Base-by-base conservation (phyloP, 2,329 filamentous ascomycete genomes). In the Lecanicillium sp. region DNA sequence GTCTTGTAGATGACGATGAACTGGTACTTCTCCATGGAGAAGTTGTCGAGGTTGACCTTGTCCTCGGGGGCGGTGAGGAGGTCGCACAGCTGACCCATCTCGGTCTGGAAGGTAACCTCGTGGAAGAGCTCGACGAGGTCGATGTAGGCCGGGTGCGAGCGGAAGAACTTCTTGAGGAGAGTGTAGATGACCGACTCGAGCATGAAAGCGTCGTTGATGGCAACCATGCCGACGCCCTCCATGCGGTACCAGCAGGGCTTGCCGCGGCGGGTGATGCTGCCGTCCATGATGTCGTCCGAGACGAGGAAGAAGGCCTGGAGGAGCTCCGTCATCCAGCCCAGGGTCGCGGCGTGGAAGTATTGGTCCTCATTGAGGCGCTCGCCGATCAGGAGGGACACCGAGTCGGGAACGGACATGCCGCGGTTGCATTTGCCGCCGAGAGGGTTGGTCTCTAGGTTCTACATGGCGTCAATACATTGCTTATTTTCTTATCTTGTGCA, bases 1-100 rank as follows among this genome's bases (percentile, higher is more conserved):
- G 93, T 98, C 83, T 98, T 98, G 83, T 95, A 97, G 71, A 95
- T 87, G 72, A 98, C 93, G 63, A 98, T 98, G 78, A 97, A 98
- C 60, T 77, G 83, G 77, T 95, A 95, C 78, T 95, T 98, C 53
- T 90, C 79, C 69, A 96, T 77, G 67, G 83, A 90, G 78, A 98
- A 98, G 75, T 95, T 95, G 77, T 87, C 77, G 55, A 98, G 83
- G 71, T 97, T 83, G 62, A 97, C 87, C 53, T 84, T 76, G 67
- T 96, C 90, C 72, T 98, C 93, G 35, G 93, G 93, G 30, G 93
- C 93, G 39, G 93, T 98, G 65, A 97, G 81, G 55, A 98, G 77
- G 67, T 98, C 93, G 68, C 90, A 94, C 48, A 90, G 76, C 77
- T 98, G 93, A 56, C 93, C 93, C 51, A 96, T 77, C 74, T 98